These are phyloP conservation scores for Jamesozyma hellenica DNA, from an alignment of 805 yeast genomes.

Conservation along the genomic window DNA sequence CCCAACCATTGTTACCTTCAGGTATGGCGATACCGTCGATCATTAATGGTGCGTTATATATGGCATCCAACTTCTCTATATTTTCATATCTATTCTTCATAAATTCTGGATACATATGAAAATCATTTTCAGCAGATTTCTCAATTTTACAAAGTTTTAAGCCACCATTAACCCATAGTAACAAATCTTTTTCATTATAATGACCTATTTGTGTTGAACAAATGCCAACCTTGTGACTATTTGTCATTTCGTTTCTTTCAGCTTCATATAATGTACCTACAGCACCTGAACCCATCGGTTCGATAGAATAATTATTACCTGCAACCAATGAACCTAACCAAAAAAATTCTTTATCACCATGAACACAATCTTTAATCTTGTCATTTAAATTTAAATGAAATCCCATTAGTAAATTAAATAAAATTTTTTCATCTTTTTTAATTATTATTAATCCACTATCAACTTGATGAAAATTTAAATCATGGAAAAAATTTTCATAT, in stretches of 20 bases:
- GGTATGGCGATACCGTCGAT: conserved; percentile 15
- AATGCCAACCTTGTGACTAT: conserved; percentile 5
- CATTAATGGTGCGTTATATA: conserved; percentile 10
- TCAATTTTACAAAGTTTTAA: conserved; percentile 43
- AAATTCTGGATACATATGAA: conserved; percentile 10
- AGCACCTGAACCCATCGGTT: conserved; percentile 29
- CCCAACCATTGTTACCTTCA: conserved; percentile 10
- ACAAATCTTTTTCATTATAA: conserved; percentile 4
- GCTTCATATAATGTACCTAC: conserved; percentile 26
- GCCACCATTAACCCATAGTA: conserved; percentile 10
- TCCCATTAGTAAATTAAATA: conserved; percentile 14
- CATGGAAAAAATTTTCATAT: conserved; percentile 11
- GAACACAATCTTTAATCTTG: conserved; percentile 35
- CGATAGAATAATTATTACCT: conserved; percentile 30
- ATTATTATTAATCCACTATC: conserved; percentile 22
- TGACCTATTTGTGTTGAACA: conserved; percentile 24
- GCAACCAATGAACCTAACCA: conserved; percentile 51
- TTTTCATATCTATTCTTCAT: conserved; percentile 10
- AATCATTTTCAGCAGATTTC: conserved; percentile 27
- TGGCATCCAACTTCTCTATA: conserved; percentile 4
- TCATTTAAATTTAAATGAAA: conserved; percentile 16
- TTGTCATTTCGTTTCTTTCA: conserved; percentile 16
- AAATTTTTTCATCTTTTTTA: conserved; percentile 9
- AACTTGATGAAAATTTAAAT: conserved; percentile 15
- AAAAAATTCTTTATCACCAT: conserved; percentile 70